Evolutionary conservation across 805 yeast species (phyloP), one percentile per base, ranked within the genome.

Genomic region (Metschnikowia continentalis): DNA sequence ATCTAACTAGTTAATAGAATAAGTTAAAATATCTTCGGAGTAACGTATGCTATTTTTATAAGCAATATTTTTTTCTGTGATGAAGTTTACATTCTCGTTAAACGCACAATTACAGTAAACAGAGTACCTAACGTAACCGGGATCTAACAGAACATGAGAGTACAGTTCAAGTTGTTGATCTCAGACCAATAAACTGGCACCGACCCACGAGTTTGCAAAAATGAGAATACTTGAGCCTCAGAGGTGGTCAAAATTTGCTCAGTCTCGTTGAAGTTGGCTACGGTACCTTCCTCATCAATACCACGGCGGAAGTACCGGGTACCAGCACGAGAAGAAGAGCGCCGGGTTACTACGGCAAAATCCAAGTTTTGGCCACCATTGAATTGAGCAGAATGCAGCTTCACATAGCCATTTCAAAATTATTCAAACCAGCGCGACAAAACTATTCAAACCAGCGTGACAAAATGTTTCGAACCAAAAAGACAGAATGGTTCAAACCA

Each of bases 141-240:
- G n/a, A n/a, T n/a, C n/a, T n/a, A n/a, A n/a, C n/a, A n/a, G n/a
- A n/a, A n/a, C n/a, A n/a, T n/a, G n/a, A n/a, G n/a, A n/a, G n/a
- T n/a, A n/a, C n/a, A n/a, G n/a, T 82, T 79, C 69, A 94, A 74
- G 65, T 90, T 88, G 70, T 92, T 94, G 65, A 94, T 79, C 70
- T 94, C 99, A 10, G 92, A 88, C 99, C 99, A 94, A 65, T 75
- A 86, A 15, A 88, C 91, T 5, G 99, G 99, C 39, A 94, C 97
- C 2, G 96, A 88, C 38, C 99, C 99, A 72, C 99, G 82, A 5
- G 95, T 91, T 67, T 95, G 99, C 50, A 92, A 70, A 52, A 69
- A 65, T 26, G 76, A 67, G 55, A 58, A 70, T 26, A 72, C 49
- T 46, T 69, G 71, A 22, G 62, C 60, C 42, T 55, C 56, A 20